These are phyloP conservation scores for Irpex sp. DNA, from an alignment of 1,284 basidiomycete genomes.

Conservation along the genomic window DNA sequence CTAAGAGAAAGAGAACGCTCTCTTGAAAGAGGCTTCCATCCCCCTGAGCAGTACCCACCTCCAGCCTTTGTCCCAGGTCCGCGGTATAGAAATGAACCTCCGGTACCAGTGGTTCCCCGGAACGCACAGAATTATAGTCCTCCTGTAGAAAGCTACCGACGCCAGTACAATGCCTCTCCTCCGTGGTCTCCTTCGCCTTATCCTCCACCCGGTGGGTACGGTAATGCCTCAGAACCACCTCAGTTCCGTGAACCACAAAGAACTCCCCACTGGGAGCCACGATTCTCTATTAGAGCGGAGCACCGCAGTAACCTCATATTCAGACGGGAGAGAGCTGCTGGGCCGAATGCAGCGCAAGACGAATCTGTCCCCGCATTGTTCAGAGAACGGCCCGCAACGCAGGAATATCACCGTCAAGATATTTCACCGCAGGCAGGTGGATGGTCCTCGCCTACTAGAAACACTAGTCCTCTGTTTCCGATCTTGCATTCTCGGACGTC, in stretches of 20 bases:
- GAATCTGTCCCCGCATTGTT: background rate
- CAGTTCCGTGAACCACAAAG: background rate
- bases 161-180: slow-evolving; percentile 18
- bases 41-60: slow-evolving; percentile 13
- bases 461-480: background rate
- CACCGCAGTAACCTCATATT: background rate
- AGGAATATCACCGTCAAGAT: background rate
- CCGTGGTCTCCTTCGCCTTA: slow-evolving; percentile 15
- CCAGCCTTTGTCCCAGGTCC: slow-evolving; percentile 13
- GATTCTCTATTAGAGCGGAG: background rate
- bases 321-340: background rate
- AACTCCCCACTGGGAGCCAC: background rate
- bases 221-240: background rate
- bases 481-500: background rate
- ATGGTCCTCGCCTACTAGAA: background rate
- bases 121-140: slow-evolving; percentile 18
- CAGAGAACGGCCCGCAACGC: background rate
- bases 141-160: slow-evolving; percentile 25
- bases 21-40: slow-evolving; percentile 9
- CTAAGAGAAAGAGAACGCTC: slow-evolving; percentile 13
- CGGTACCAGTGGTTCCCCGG: slow-evolving; percentile 12
- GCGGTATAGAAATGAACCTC: slow-evolving; percentile 21
- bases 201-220: background rate
- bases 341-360: background rate
- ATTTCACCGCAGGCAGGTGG: background rate